phyloP scores from a whole-genome alignment of 2,329 filamentous ascomycete genomes.

The Rachicladosporium sp. region DNA sequence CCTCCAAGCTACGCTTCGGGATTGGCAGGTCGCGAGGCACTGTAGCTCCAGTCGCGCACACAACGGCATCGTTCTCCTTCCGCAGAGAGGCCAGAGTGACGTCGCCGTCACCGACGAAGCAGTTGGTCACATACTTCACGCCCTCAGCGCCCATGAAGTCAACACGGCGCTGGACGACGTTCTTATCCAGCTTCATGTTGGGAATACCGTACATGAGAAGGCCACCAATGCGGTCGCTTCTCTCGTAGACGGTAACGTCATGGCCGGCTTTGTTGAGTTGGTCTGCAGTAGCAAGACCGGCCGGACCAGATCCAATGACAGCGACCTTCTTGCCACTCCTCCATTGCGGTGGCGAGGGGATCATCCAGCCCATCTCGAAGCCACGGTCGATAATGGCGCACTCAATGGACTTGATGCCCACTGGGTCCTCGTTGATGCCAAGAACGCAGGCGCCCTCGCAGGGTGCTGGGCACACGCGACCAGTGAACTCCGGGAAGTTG shows the following conservation, averaged over 20 bases:
- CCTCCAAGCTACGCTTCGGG: conserved; percentile 73
- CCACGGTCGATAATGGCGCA: conserved; percentile 96
- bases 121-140: conserved; percentile 65
- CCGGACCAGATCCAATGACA: conserved; percentile 81
- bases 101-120: conserved; percentile 63
- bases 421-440: conserved; percentile 91
- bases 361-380: conserved; percentile 97
- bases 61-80: conserved; percentile 64
- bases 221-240: conserved; percentile 78
- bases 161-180: conserved; percentile 85
- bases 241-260: conserved; percentile 80
- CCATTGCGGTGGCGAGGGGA: conserved; percentile 62
- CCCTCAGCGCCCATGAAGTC: conserved; percentile 91
- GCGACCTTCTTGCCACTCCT: conserved; percentile 83
- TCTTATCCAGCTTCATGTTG: conserved; percentile 99
- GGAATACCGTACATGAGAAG: conserved; percentile 97
- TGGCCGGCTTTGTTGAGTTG: conserved; percentile 92
- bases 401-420: conserved; percentile 97
- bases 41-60: conserved; percentile 85
- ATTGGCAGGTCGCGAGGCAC: conserved; percentile 88
- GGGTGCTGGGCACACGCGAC: conserved; percentile 89
- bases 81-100: conserved; percentile 60
- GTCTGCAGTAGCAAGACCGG: conserved; percentile 80
- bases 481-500: conserved; percentile 97
- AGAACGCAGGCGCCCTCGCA: conserved; percentile 94